Base-by-base conservation (phyloP, 768 basidiomycete species). In the Symmetrospora coprosmae region DNA sequence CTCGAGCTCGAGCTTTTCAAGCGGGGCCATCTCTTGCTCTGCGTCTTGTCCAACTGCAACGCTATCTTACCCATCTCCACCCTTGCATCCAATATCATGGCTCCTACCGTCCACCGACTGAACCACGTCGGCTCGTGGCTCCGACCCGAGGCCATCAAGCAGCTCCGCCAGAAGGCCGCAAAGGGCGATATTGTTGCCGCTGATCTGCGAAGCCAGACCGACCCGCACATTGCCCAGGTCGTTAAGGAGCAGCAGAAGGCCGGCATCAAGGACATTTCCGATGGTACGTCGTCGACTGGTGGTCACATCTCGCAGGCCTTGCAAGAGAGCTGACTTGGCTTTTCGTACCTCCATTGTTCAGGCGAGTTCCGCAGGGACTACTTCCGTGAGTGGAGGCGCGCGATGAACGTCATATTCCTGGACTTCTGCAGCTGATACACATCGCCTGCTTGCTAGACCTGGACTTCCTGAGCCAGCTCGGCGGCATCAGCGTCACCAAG, bases 41-140 rank as follows among this genome's bases (percentile, higher is more conserved):
- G n/a, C n/a, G n/a, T n/a, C n/a, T n/a, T n/a, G n/a, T n/a, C n/a
- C n/a, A n/a, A n/a, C n/a, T n/a, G n/a, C n/a, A n/a, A n/a, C n/a
- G n/a, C n/a, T n/a, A n/a, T n/a, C n/a, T n/a, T n/a, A n/a, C n/a
- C n/a, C n/a, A n/a, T n/a, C n/a, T n/a, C n/a, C n/a, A n/a, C n/a
- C n/a, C n/a, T n/a, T n/a, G n/a, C n/a, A n/a, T n/a, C n/a, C n/a
- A 51, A 23, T 30, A 55, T 55, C 34, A 33, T 38, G 27, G 52
- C 33, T 37, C 52, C 52, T 13, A 38, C 39, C 25, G 39, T 60
- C 48, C 35, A 27, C 51, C 60, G 60, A 23, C 9, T 17, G 23
- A 28, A 34, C 37, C 60, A 61, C 28, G 66, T 69, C 56, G 68
- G 68, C 19, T 66, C 65, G 27, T 68, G 68, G 63, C 64, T 69